Evolutionary conservation across 1,284 basidiomycete species (phyloP), one percentile per base, ranked within the genome.

Genomic region (Ganoderma resinaceum): DNA sequence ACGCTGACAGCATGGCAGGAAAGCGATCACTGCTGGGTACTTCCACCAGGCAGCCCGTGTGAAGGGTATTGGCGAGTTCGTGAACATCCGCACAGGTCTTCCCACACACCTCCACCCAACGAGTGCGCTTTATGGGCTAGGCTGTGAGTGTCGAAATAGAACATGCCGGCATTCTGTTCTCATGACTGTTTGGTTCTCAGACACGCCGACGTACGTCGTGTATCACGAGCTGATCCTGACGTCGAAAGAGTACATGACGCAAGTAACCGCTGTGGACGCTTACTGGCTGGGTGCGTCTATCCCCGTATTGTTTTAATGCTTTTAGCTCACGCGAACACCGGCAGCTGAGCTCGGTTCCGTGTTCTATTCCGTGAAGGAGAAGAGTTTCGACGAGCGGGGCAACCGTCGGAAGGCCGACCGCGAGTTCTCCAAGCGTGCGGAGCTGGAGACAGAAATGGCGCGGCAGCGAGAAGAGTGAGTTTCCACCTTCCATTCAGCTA

Each of bases 1-100:
- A 9, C 23, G 35, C 62, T 75, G 52, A 73, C 62, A 37, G 35
- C 33, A 20, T 29, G 55, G 61, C 74, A 96, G 97, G 77, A 99
- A 98, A 87, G 96, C 96, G 29, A 99, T 99, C 76, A 93, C 96
- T 58, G 95, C 97, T 18, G 98, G 97, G 31, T 99, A 99, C 83
- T 99, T 99, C 87, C 98, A 99, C 80, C 98, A 99, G 81, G 97
- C 98, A 0, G 97, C 97, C 11, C 86, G 96, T 72, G 97, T 98
- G 52, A 99, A 99, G 83, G 97, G 97, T 78, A 98, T 99, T 70
- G 98, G 97, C 71, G 98, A 99, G 81, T 99, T 98, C 80, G 95
- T 97, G 70, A 98, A 99, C 80, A 95, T 97, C 74, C 88, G 98
- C 55, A 97, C 97, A n/a, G 98, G 96, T 26, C 80, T 95, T 59